Evolutionary conservation across 2,329 filamentous ascomycete species (phyloP).

Genomic region (Ustulina deusta): DNA sequence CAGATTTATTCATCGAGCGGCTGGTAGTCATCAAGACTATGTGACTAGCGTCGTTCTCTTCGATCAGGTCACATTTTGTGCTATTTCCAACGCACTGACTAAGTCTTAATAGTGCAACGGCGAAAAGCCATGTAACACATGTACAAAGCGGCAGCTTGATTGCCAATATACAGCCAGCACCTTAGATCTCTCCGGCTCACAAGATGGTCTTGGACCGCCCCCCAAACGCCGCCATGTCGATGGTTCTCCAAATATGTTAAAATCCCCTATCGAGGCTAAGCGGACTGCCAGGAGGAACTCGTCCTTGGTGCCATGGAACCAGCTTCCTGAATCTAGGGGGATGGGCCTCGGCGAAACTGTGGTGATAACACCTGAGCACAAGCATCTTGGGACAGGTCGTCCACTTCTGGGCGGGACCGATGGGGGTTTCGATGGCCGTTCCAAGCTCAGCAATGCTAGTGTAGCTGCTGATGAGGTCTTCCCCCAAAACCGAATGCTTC

Average conservation of each 20-base stretch:
- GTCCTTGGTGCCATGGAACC: constrained; percentile 46
- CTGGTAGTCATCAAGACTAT: constrained; percentile 3
- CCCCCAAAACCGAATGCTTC: constrained; percentile 68
- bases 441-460: constrained; percentile 56
- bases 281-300: constrained; percentile 44
- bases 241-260: constrained; percentile 44
- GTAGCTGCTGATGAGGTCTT: constrained; percentile 67
- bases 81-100: constrained; percentile 41
- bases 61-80: constrained; percentile 28
- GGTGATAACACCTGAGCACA: constrained; percentile 40
- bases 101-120: constrained; percentile 66
- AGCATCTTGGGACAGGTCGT: constrained; percentile 38
- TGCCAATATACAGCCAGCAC: constrained; percentile 59
- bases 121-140: constrained; percentile 67
- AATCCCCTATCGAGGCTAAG: constrained; percentile 47
- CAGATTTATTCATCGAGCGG: constrained; percentile 10
- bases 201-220: constrained; percentile 53
- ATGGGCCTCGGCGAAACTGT: constrained; percentile 38
- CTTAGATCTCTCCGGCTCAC: constrained; percentile 47
- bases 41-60: background rate
- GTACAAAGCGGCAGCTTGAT: constrained; percentile 63
- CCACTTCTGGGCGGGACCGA: constrained; percentile 42
- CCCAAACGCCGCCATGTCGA: constrained; percentile 54
- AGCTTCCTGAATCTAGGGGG: constrained; percentile 37
- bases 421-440: constrained; percentile 50